Percentiles rank a stretch among this genome's conserved stretches.
These are phyloP conservation scores for Arctium minus DNA, from an alignment of 129 eudicot genomes.

Conservation along the genomic window DNA sequence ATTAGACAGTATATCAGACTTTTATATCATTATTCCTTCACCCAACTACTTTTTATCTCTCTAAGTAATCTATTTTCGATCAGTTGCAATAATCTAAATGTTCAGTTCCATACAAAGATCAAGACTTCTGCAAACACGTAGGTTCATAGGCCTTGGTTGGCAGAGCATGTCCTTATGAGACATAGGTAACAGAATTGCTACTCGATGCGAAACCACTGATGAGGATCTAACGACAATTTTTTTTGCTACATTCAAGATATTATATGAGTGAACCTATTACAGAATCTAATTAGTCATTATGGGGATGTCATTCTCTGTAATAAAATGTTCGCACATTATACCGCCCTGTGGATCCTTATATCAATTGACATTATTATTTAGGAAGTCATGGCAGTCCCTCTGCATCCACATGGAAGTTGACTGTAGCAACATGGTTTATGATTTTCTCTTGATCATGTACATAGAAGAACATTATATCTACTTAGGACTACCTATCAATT, in stretches of 20 bases:
- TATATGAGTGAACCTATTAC: too few relatives aligned
- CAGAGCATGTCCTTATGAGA: background rate
- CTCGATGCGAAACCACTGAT: background rate
- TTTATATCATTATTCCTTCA: too few relatives aligned
- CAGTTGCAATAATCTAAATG: too few relatives aligned
- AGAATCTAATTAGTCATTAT: background rate
- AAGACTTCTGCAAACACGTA: too few relatives aligned
- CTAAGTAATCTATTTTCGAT: too few relatives aligned
- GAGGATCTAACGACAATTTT: background rate
- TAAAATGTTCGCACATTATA: background rate
- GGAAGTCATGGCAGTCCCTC: background rate
- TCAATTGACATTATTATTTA: background rate
- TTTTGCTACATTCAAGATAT: background rate
- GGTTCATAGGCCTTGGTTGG: background rate
- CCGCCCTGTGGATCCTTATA: background rate
- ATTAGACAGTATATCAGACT: background rate
- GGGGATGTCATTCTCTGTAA: background rate
- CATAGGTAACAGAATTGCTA: background rate
- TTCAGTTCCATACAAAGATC: too few relatives aligned
- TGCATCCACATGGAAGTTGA: background rate
- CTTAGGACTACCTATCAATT: background rate
- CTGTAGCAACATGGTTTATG: background rate
- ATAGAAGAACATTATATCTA: background rate
- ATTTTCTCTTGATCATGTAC: background rate
- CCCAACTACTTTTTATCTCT: too few relatives aligned